These are phyloP conservation scores for Vitis labrusca DNA, from an alignment of 164 flowering plant genomes.

Conservation along the genomic window DNA sequence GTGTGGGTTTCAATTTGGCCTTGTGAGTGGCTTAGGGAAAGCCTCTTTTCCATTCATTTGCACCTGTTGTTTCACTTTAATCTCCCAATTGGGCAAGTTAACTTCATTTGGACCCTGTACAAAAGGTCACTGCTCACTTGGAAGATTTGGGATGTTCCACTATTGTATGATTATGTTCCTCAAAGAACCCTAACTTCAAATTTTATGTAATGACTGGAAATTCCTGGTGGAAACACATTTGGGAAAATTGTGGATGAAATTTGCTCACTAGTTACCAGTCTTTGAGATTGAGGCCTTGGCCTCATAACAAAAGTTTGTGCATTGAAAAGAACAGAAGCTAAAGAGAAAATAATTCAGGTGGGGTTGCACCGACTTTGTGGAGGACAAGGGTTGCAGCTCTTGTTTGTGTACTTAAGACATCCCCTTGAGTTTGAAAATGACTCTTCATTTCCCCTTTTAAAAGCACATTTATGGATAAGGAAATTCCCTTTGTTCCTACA, in stretches of 20 bases:
- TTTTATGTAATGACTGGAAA: not conserved
- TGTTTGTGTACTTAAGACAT: not conserved
- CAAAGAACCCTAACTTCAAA: not conserved
- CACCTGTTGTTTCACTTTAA: slow-evolving; percentile 16
- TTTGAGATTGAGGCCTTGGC: too few relatives aligned
- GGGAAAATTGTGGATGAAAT: not conserved
- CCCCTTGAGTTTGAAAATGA: slow-evolving; percentile 20
- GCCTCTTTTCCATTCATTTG: slow-evolving; percentile 23
- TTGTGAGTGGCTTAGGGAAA: slow-evolving; percentile 16
- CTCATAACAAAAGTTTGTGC: too few relatives aligned
- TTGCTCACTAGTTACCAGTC: too few relatives aligned
- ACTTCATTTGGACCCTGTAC: slow-evolving; percentile 1
- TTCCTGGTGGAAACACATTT: not conserved
- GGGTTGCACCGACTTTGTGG: slow-evolving; percentile 17
- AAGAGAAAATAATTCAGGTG: not conserved
- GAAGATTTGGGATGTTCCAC: not conserved
- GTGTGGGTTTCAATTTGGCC: slow-evolving; percentile 6
- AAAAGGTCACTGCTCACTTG: not conserved
- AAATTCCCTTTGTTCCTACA: slow-evolving; percentile 28
- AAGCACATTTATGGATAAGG: slow-evolving; percentile 12
- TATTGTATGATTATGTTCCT: not conserved
- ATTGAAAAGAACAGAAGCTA: not conserved
- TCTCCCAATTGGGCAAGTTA: slow-evolving; percentile 4
- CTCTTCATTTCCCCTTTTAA: slow-evolving; percentile 17
- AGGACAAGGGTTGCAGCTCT: slow-evolving; percentile 11